phyloP scores from a whole-genome alignment of 805 yeast genomes.

The Myxozyma udenii region DNA sequence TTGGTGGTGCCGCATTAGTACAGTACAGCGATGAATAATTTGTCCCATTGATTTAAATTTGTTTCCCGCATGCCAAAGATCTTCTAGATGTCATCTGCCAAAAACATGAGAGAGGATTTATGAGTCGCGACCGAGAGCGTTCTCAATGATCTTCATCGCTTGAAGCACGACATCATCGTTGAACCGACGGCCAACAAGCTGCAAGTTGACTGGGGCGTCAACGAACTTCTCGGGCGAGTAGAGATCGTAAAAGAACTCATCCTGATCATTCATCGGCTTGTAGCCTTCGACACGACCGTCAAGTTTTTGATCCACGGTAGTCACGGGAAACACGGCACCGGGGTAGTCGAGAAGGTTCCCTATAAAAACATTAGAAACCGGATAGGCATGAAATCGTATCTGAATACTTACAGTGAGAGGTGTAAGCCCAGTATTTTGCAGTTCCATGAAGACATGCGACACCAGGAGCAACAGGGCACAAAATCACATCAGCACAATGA shows the following conservation, averaged over 20 bases:
- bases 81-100: no score
- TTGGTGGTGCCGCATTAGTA: background rate
- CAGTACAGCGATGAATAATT: no score
- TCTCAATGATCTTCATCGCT: conserved; percentile 28
- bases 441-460: conserved; percentile 67
- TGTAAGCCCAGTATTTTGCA: conserved; percentile 76
- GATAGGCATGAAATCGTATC: background rate
- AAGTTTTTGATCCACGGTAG: conserved; percentile 25
- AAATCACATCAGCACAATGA: conserved; percentile 52
- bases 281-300: conserved; percentile 28
- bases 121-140: conserved; percentile 22
- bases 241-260: conserved; percentile 29
- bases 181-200: conserved; percentile 31
- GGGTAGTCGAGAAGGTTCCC: conserved; percentile 71
- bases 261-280: conserved; percentile 30
- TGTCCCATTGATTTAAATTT: no score
- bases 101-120: background rate
- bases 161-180: conserved; percentile 42
- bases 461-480: conserved; percentile 66
- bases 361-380: background rate
- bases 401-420: conserved; percentile 48
- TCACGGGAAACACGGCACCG: conserved; percentile 42
- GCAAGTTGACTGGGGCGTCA: conserved; percentile 33
- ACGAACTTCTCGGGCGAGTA: conserved; percentile 32
- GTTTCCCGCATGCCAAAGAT: no score